Evolutionary conservation across 2,329 filamentous ascomycete species (phyloP), one percentile per base, ranked within the genome.

Genomic region (Colletotrichum tamarilloi): DNA sequence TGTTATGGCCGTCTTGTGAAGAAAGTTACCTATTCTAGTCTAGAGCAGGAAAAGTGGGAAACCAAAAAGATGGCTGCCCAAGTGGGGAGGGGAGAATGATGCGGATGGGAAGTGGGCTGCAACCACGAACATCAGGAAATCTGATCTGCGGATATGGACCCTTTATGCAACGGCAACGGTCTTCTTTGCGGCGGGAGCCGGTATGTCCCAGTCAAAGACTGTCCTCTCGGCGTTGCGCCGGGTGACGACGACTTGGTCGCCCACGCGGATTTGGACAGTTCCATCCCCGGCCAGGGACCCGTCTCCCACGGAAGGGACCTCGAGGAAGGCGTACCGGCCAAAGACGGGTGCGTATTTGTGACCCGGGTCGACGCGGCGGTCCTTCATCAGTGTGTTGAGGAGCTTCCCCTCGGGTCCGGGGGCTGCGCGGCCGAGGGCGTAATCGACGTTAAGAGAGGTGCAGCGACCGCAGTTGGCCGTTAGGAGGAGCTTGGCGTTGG

Each of bases 401-500:
- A 93, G 87, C 52, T 83, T 84, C n/a, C 90, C 92, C 46, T 84
- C 80, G 77, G 91, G 89, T 2, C 89, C 90, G 1, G 83, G 82
- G 0, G 88, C 90, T 55, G 85, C 83, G 62, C 86, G 87, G 7
- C 93, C 93, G 0, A 90, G 93, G 26, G 83, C 79, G 79, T 93
- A 94, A 82, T 95, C 91, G 71, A 95, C 89, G 81, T 94, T 94
- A 74, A 95, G 83, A 73, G 91, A 93, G 35, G 85, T 83, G 80
- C 93, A 95, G 52, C 93, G 86, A 42, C 86, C 87, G 79, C 93
- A 95, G 80, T 95, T 93, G 64, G 89, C 90, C 42, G 92, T 94
- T 35, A 95, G 83, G 5, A 88, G 78, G 7, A 94, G 83, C 53
- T 82, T 83, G 5, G 80, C 78, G 22, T 68, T 35, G n/a, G 22